These are phyloP conservation scores for Cymbopogon citratus DNA, from an alignment of 176 grass and related monocot species.

Conservation along the genomic window DNA sequence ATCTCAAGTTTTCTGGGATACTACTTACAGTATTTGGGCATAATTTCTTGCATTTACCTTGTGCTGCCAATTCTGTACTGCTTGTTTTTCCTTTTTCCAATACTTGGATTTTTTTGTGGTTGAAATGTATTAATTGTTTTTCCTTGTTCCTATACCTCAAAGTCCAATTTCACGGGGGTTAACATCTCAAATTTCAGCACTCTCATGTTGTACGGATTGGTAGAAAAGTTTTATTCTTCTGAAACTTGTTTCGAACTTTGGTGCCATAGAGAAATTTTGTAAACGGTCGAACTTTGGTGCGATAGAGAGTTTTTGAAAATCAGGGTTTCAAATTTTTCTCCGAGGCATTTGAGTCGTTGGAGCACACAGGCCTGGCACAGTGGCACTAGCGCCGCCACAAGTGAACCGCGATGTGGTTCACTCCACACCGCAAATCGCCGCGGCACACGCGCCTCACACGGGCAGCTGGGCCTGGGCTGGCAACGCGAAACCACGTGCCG, in stretches of 20 bases:
- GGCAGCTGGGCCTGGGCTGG: not conserved
- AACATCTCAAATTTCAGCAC: no score
- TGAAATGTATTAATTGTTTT: no score
- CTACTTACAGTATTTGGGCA: no score
- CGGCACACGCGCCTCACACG: not conserved
- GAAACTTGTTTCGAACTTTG: no score
- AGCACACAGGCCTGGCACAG: not conserved
- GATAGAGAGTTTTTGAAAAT: not conserved
- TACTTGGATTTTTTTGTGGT: not conserved
- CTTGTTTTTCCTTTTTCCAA: not conserved
- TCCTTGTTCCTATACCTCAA: no score
- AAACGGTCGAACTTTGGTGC: not conserved
- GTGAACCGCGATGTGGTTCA: not conserved
- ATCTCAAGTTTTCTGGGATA: not conserved
- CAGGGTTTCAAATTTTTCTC: not conserved
- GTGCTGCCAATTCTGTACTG: no score
- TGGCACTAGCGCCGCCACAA: not conserved
- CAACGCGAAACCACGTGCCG: constrained; percentile 28
- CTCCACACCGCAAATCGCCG: not conserved
- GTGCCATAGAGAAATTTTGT: no score
- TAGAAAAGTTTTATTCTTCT: no score
- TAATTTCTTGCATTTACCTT: not conserved
- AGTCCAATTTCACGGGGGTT: no score
- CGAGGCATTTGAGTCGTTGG: not conserved
- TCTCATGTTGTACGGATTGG: no score